These are phyloP conservation scores for Lepidium didymum DNA, from an alignment of 345 rosid species.

Conservation along the genomic window DNA sequence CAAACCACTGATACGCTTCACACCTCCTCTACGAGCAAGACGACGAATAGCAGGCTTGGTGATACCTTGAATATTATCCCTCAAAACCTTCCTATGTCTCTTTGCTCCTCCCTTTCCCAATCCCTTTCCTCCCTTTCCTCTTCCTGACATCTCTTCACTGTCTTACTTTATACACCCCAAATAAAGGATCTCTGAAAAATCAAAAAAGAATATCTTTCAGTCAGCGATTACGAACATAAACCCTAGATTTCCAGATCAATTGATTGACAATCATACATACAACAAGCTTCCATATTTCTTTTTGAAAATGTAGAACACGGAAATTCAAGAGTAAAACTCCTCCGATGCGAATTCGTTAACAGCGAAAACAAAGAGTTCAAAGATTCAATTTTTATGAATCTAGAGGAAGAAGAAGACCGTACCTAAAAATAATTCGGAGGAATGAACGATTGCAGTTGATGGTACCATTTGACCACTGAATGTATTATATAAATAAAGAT, in stretches of 20 bases:
- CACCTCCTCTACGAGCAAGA: constrained; percentile 15
- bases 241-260: neutral
- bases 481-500: neutral
- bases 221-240: neutral
- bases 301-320: neutral
- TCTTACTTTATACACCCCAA: neutral
- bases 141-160: constrained; percentile 41
- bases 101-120: constrained; percentile 68
- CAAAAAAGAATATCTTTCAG: neutral
- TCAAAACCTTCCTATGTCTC: constrained; percentile 50
- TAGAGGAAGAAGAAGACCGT: neutral
- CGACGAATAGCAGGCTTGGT: too few relatives aligned
- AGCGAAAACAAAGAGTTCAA: neutral
- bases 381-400: neutral
- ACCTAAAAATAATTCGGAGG: neutral
- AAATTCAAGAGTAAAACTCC: neutral
- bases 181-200: neutral
- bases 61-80: constrained; percentile 36
- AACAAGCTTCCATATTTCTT: neutral
- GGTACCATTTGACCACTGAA: neutral
- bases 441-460: neutral
- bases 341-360: neutral
- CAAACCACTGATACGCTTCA: constrained; percentile 51
- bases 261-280: neutral
- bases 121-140: constrained; percentile 65